These are phyloP conservation scores for Boechera divaricarpa DNA, from an alignment of 345 rosid genomes.

Conservation along the genomic window DNA sequence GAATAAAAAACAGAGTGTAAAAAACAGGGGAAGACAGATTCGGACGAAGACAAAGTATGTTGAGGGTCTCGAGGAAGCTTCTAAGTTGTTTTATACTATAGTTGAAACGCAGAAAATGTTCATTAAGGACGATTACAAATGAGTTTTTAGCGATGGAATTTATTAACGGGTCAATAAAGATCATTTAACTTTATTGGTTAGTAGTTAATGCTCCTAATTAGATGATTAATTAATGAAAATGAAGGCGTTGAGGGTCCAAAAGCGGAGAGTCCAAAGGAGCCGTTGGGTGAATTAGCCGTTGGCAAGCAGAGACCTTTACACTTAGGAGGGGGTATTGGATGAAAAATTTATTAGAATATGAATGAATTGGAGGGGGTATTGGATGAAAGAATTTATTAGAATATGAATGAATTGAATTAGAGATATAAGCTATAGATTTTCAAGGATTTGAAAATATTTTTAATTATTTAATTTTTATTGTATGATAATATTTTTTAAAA, in stretches of 20 bases:
- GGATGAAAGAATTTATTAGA: no score
- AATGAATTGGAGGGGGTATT: no score
- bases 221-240: conserved; percentile 22
- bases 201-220: conserved; percentile 27
- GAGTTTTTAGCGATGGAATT: neutral
- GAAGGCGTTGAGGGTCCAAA: conserved; percentile 27
- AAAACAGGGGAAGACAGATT: conserved; percentile 15
- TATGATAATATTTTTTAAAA: no score
- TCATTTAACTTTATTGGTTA: conserved; percentile 17
- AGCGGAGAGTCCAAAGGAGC: conserved; percentile 38
- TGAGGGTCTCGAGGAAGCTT: conserved; percentile 32
- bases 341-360: no score
- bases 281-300: conserved; percentile 41
- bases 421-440: no score
- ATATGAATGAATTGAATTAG: no score
- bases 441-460: no score
- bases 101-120: neutral
- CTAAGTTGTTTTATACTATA: neutral
- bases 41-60: conserved; percentile 17
- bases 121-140: neutral
- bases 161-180: neutral
- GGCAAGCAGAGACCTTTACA: conserved; percentile 6
- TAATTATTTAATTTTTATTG: no score
- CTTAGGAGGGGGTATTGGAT: neutral
- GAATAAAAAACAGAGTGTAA: conserved; percentile 34